Evolutionary conservation across 495 filamentous ascomycete genomes (phyloP).

Genomic region (Paragyromitra xinjiangensis): DNA sequence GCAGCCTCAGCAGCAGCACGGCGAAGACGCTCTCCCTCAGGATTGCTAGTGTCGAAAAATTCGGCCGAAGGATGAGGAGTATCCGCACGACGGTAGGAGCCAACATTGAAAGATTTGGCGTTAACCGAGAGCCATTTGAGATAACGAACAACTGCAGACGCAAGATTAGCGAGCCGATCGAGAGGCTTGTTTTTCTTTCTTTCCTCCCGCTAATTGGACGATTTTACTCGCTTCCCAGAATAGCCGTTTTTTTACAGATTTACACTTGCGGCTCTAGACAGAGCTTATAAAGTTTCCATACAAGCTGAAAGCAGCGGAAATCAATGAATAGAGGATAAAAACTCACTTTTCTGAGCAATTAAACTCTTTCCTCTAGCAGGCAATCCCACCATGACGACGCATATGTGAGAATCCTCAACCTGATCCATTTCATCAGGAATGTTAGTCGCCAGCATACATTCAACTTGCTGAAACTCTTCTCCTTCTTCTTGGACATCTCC

Average conservation of each 20-base stretch:
- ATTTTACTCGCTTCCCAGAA: constrained; percentile 5
- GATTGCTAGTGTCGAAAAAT: constrained; percentile 90
- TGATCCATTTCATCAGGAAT: constrained; percentile 60
- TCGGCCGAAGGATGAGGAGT: constrained; percentile 86
- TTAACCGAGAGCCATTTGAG: constrained; percentile 94
- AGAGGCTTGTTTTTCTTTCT: constrained; percentile 2
- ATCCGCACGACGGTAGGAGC: constrained; percentile 85
- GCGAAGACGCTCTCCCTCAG: constrained; percentile 87
- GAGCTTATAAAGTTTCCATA: background rate
- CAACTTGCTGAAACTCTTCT: constrained; percentile 44
- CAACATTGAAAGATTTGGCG: constrained; percentile 95
- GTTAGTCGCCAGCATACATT: constrained; percentile 51
- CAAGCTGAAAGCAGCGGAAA: constrained; percentile 12
- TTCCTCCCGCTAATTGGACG: background rate
- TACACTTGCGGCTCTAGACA: background rate
- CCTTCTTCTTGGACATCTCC: constrained; percentile 36
- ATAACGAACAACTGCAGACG: constrained; percentile 81
- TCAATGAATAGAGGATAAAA: constrained; percentile 1
- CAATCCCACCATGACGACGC: constrained; percentile 98
- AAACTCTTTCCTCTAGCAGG: constrained; percentile 95
- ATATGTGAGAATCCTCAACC: constrained; percentile 94
- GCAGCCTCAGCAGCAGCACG: constrained; percentile 88
- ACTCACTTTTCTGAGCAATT: constrained; percentile 92
- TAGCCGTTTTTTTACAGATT: constrained; percentile 6
- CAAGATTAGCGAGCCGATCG: constrained; percentile 17